These are phyloP conservation scores for Termitomyces sp. DNA, from an alignment of 768 basidiomycete species.

Conservation along the genomic window DNA sequence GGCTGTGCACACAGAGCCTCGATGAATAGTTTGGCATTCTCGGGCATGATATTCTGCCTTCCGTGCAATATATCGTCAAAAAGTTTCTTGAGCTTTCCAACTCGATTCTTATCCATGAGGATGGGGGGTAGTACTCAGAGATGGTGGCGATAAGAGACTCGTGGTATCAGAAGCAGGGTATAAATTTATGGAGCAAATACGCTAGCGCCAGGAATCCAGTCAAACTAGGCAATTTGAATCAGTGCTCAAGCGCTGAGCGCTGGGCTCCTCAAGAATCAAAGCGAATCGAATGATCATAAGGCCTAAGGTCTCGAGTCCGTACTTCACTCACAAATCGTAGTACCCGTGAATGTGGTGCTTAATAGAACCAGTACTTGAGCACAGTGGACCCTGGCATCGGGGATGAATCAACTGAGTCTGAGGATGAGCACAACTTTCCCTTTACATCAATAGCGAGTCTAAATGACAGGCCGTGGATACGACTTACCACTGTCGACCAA, in stretches of 20 bases:
- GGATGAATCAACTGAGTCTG: neutral
- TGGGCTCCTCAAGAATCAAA: neutral
- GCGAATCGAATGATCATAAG: neutral
- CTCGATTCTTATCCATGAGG: neutral
- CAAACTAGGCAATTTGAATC: neutral
- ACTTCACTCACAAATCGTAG: neutral
- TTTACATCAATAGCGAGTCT: neutral
- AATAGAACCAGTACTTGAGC: neutral
- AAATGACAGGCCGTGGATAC: neutral
- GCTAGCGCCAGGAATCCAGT: neutral
- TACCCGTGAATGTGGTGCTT: neutral
- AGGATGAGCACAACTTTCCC: neutral
- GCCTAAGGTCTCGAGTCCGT: no score
- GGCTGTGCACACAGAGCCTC: conserved; percentile 7
- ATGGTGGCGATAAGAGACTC: neutral
- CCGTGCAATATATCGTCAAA: neutral
- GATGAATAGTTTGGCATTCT: neutral
- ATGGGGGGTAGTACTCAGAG: neutral
- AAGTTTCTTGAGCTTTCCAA: neutral
- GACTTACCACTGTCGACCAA: neutral
- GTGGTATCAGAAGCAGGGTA: neutral
- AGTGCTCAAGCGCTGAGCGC: neutral
- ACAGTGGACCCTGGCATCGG: neutral
- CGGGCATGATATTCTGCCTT: neutral
- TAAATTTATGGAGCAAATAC: neutral